Percentiles rank a stretch among this genome's conserved stretches.
phyloP scores from a whole-genome alignment of 805 yeast genomes.

The Candida andamanensis region DNA sequence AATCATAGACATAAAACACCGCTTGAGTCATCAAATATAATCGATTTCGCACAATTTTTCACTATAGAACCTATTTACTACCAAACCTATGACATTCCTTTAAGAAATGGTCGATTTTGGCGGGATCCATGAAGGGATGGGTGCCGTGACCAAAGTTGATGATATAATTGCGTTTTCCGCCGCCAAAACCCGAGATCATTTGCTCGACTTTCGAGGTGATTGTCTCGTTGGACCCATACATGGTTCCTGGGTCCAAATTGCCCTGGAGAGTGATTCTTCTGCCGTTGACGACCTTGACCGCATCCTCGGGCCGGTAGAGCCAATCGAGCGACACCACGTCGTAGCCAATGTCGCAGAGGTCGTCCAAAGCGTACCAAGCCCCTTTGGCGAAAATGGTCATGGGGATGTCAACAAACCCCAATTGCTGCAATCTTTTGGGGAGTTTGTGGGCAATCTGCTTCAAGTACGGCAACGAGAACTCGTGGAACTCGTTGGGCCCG shows the following conservation, averaged over 20 bases:
- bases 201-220: slow-evolving; percentile 76
- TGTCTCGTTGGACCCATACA: slow-evolving; percentile 82
- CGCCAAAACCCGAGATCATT: slow-evolving; percentile 91
- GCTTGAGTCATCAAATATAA: too few species aligned
- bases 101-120: slow-evolving; percentile 76
- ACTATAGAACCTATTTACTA: slow-evolving; percentile 9
- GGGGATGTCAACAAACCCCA: slow-evolving; percentile 77
- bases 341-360: slow-evolving; percentile 74
- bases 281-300: slow-evolving; percentile 66
- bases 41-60: too few species aligned
- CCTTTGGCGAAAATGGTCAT: slow-evolving; percentile 91
- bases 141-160: slow-evolving; percentile 98
- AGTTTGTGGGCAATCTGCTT: slow-evolving; percentile 66
- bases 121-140: slow-evolving; percentile 96
- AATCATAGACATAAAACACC: slow-evolving; percentile 49
- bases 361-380: slow-evolving; percentile 94
- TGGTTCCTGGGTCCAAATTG: slow-evolving; percentile 90
- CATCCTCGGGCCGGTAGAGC: slow-evolving; percentile 80
- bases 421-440: slow-evolving; percentile 63
- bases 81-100: slow-evolving; percentile 85
- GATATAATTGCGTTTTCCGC: slow-evolving; percentile 86
- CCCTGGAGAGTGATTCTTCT: slow-evolving; percentile 85
- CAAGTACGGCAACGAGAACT: slow-evolving; percentile 85
- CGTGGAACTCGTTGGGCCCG: slow-evolving; percentile 82
- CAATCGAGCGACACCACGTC: slow-evolving; percentile 91